Evolutionary conservation across 257 asterid genomes (phyloP).

Genomic region (Jasminum sambac): DNA sequence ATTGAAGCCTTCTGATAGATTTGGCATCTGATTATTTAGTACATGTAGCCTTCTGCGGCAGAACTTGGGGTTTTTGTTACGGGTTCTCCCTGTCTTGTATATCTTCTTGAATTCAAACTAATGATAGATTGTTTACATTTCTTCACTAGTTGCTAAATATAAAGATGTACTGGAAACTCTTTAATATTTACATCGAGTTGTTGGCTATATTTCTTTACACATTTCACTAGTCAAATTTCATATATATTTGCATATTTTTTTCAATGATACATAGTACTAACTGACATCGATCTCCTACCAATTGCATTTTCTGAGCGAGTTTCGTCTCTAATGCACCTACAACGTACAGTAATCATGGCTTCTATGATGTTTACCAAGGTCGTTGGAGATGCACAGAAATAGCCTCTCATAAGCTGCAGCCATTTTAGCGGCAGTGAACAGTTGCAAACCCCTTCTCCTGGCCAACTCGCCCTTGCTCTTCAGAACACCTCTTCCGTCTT

Average conservation of each 20-base stretch:
- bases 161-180: not conserved
- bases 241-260: not conserved
- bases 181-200: not conserved
- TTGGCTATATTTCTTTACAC: not conserved
- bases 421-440: conserved; percentile 71
- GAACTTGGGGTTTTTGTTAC: conserved; percentile 29
- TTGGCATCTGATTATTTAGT: not conserved
- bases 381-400: conserved; percentile 59
- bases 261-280: not conserved
- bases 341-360: conserved; percentile 26
- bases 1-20: conserved; percentile 22
- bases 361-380: conserved; percentile 12
- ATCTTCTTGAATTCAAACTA: not conserved
- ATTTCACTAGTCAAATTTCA: not conserved
- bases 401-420: conserved; percentile 78
- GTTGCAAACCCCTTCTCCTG: conserved; percentile 50
- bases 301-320: not conserved
- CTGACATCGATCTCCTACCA: not conserved
- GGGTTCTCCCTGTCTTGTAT: conserved; percentile 16
- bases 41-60: conserved; percentile 20
- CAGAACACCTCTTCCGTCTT: conserved; percentile 50
- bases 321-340: not conserved
- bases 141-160: not conserved
- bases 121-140: not conserved
- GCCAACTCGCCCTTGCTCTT: conserved; percentile 53